phyloP scores from a whole-genome alignment of 2,329 filamentous ascomycete genomes.

The Colletotrichum brevisporum region DNA sequence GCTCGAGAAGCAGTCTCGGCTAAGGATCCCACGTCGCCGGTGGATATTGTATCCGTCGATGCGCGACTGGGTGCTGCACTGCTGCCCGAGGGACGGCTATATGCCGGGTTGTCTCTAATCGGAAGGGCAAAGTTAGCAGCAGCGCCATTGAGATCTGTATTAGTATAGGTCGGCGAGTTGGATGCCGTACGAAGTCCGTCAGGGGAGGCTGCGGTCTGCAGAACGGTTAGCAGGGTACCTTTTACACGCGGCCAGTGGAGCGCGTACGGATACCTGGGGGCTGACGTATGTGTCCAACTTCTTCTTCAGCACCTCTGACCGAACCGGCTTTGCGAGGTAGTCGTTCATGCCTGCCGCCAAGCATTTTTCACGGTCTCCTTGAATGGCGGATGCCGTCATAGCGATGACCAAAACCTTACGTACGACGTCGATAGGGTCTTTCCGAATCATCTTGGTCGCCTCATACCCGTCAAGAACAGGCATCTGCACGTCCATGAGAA shows the following conservation, averaged over 20 bases:
- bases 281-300: conserved; percentile 77
- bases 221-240: conserved; percentile 10
- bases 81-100: conserved; percentile 43
- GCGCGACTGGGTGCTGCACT: conserved; percentile 45
- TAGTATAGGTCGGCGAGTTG: conserved; percentile 43
- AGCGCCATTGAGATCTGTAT: conserved; percentile 41
- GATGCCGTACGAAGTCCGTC: conserved; percentile 32
- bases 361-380: conserved; percentile 94
- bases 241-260: background rate
- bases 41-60: conserved; percentile 52
- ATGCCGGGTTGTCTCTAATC: conserved; percentile 44
- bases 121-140: conserved; percentile 39
- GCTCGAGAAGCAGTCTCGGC: conserved; percentile 41
- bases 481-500: conserved; percentile 98
- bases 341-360: conserved; percentile 98
- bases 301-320: conserved; percentile 86
- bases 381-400: conserved; percentile 96
- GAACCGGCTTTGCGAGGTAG: conserved; percentile 95
- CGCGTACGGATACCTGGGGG: conserved; percentile 46
- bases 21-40: conserved; percentile 47
- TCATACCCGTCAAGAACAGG: conserved; percentile 93
- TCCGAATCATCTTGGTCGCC: conserved; percentile 85
- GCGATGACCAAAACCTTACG: conserved; percentile 92
- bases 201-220: conserved; percentile 16
- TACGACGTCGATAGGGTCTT: conserved; percentile 82